These are phyloP conservation scores for Margaritispora aquatica DNA, from an alignment of 495 filamentous ascomycete species.

Conservation along the genomic window DNA sequence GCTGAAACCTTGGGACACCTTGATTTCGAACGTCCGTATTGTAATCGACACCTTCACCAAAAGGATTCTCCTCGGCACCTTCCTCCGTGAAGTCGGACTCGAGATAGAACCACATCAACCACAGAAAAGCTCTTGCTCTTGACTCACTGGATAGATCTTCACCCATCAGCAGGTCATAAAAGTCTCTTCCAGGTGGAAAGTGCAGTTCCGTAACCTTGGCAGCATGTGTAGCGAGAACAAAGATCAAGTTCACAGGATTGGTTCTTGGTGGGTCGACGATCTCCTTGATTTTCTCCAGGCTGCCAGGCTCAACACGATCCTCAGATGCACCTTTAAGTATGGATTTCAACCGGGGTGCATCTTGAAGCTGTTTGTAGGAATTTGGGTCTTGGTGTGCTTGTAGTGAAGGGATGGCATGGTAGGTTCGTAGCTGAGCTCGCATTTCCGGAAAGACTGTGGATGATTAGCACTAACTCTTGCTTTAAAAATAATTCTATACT, in stretches of 20 bases:
- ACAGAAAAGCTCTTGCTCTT: slow-evolving; percentile 84
- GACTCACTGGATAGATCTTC: slow-evolving; percentile 74
- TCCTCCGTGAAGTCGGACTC: slow-evolving; percentile 88
- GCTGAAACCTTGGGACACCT: slow-evolving; percentile 72
- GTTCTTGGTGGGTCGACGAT: slow-evolving; percentile 65
- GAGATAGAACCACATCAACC: slow-evolving; percentile 99
- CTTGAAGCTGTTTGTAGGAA: slow-evolving; percentile 96
- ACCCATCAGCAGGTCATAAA: slow-evolving; percentile 94
- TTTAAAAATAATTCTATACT: slow-evolving; percentile 17
- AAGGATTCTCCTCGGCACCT: slow-evolving; percentile 80
- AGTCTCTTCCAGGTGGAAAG: slow-evolving; percentile 80
- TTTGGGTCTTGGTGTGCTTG: slow-evolving; percentile 93
- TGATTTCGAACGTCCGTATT: slow-evolving; percentile 60
- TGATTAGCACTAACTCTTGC: slow-evolving; percentile 25
- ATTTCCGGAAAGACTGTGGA: slow-evolving; percentile 92
- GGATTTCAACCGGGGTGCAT: slow-evolving; percentile 92
- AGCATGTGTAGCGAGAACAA: slow-evolving; percentile 87
- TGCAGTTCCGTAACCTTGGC: slow-evolving; percentile 88
- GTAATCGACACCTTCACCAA: slow-evolving; percentile 68
- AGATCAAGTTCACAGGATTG: slow-evolving; percentile 95
- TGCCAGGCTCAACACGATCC: slow-evolving; percentile 79
- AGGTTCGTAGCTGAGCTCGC: slow-evolving; percentile 95
- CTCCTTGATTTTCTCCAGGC: slow-evolving; percentile 73
- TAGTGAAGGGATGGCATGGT: slow-evolving; percentile 93
- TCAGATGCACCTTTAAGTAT: slow-evolving; percentile 97